phyloP scores from a whole-genome alignment of 1,284 basidiomycete genomes.

The Boletus austroedulis region DNA sequence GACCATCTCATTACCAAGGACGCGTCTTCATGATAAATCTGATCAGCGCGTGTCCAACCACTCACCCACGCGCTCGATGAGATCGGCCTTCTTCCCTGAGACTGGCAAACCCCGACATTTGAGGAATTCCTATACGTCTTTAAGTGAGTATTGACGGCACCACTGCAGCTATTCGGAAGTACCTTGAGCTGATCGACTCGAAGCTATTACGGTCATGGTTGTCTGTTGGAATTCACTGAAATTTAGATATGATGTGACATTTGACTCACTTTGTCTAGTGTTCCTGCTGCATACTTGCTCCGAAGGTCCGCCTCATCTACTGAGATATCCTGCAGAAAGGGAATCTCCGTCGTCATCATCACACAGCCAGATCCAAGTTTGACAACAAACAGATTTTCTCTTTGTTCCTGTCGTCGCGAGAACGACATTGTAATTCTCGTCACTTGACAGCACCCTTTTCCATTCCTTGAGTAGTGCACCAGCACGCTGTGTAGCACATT shows the following conservation, averaged over 20 bases:
- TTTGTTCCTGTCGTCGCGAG: constrained; percentile 54
- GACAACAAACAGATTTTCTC: constrained; percentile 61
- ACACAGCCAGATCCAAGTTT: not conserved
- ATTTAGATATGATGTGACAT: not conserved
- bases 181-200: constrained; percentile 79
- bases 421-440: constrained; percentile 56
- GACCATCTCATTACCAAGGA: not conserved
- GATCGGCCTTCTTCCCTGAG: constrained; percentile 68
- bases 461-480: constrained; percentile 74
- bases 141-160: constrained; percentile 12
- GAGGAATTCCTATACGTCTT: constrained; percentile 56
- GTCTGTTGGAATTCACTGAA: constrained; percentile 4
- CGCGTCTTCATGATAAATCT: not conserved
- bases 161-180: constrained; percentile 2
- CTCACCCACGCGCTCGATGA: constrained; percentile 59
- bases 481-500: constrained; percentile 52
- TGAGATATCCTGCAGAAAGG: constrained; percentile 46
- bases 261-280: constrained; percentile 59
- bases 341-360: not conserved
- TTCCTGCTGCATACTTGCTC: constrained; percentile 56
- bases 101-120: constrained; percentile 57
- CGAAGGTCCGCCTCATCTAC: constrained; percentile 69
- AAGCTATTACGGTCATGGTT: constrained; percentile 45
- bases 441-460: constrained; percentile 66
- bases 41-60: constrained; percentile 43